Evolutionary conservation across 1,139 yeast genomes (phyloP).

Genomic region (Zhuliangozyma blackwelliae): DNA sequence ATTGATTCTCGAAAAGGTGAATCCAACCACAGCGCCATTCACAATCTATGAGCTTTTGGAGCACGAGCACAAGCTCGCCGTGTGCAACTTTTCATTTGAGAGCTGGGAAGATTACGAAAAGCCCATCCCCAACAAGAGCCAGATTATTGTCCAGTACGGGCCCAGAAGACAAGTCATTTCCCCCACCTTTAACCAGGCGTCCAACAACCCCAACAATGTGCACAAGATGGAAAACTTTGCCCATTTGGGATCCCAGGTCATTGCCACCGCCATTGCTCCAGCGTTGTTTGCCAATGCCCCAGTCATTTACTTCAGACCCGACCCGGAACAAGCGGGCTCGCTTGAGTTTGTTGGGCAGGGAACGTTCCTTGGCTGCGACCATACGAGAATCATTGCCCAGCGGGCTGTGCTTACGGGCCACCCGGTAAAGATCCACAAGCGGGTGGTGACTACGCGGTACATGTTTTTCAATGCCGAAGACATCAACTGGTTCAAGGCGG

Average conservation of each 20-base stretch:
- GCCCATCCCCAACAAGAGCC: slow-evolving; percentile 78
- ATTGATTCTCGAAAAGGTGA: slow-evolving; percentile 38
- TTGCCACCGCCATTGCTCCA: slow-evolving; percentile 92
- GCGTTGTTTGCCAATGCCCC: slow-evolving; percentile 80
- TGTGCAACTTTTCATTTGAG: slow-evolving; percentile 75
- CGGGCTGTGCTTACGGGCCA: slow-evolving; percentile 89
- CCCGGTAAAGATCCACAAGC: slow-evolving; percentile 92
- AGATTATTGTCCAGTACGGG: slow-evolving; percentile 85
- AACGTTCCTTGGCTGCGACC: slow-evolving; percentile 81
- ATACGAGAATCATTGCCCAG: slow-evolving; percentile 79
- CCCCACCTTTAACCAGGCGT: slow-evolving; percentile 80
- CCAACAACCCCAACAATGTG: slow-evolving; percentile 77
- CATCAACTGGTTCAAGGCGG: slow-evolving; percentile 83
- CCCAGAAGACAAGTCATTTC: slow-evolving; percentile 82
- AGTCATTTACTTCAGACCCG: slow-evolving; percentile 60
- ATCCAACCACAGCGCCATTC: slow-evolving; percentile 46
- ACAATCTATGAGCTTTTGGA: slow-evolving; percentile 69
- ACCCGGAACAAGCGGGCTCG: slow-evolving; percentile 31
- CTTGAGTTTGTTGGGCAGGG: slow-evolving; percentile 85
- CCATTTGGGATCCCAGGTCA: slow-evolving; percentile 65
- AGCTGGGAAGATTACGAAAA: slow-evolving; percentile 86
- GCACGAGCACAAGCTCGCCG: slow-evolving; percentile 84
- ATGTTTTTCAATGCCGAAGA: slow-evolving; percentile 96
- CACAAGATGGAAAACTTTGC: slow-evolving; percentile 82
- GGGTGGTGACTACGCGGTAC: slow-evolving; percentile 86